Evolutionary conservation across 2,329 filamentous ascomycete genomes (phyloP).

Genomic region (Sphaerostilbella broomeana): DNA sequence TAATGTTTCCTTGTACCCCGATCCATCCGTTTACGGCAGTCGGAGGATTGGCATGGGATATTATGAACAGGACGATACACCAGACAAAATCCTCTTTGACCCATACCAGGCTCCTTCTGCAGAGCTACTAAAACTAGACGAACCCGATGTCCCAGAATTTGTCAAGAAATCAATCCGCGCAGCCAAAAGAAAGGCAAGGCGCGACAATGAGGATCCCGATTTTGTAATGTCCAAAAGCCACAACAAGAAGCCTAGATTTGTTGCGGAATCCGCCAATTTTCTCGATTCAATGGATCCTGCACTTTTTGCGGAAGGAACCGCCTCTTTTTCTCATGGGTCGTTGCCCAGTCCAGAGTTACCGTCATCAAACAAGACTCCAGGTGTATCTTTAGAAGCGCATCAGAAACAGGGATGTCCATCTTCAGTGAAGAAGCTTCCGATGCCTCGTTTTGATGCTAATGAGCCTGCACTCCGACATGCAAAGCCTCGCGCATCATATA

Average conservation of each 20-base stretch:
- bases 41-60: slow-evolving; percentile 54
- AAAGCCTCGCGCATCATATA: slow-evolving; percentile 45
- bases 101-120: slow-evolving; percentile 48
- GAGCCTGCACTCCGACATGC: slow-evolving; percentile 46
- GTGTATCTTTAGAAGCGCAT: slow-evolving; percentile 11
- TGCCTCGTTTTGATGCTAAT: slow-evolving; percentile 35
- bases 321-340: slow-evolving; percentile 15
- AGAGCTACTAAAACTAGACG: slow-evolving; percentile 35
- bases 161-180: slow-evolving; percentile 49
- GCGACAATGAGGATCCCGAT: slow-evolving; percentile 49
- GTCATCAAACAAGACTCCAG: slow-evolving; percentile 15
- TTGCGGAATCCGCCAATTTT: slow-evolving; percentile 23
- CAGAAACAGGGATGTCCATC: slow-evolving; percentile 12
- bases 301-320: slow-evolving; percentile 31
- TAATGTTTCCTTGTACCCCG: slow-evolving; percentile 38
- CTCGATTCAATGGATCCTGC: slow-evolving; percentile 47
- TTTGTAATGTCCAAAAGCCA: slow-evolving; percentile 40
- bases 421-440: slow-evolving; percentile 18
- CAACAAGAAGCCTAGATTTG: slow-evolving; percentile 34
- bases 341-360: slow-evolving; percentile 17
- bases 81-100: slow-evolving; percentile 54
- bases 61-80: slow-evolving; percentile 52
- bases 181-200: slow-evolving; percentile 46
- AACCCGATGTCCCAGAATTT: slow-evolving; percentile 46
- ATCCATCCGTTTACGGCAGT: slow-evolving; percentile 40